These are phyloP conservation scores for Hamigera avellanea DNA, from an alignment of 495 filamentous ascomycete species.

Conservation along the genomic window DNA sequence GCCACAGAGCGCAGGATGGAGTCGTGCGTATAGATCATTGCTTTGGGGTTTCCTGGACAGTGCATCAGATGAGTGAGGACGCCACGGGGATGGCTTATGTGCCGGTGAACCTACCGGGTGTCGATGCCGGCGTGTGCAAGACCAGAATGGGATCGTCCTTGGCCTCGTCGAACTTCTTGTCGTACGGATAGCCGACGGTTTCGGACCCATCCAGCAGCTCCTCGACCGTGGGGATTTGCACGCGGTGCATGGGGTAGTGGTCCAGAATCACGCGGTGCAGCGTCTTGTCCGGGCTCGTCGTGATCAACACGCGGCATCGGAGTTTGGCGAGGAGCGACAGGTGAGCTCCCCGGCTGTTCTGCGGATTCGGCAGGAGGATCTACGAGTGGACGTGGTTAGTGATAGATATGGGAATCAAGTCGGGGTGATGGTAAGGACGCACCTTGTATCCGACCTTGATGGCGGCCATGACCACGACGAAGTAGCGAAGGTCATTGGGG, in stretches of 20 bases:
- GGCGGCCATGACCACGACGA: slow-evolving; percentile 21
- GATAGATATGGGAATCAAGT: neutral
- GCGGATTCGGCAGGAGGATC: slow-evolving; percentile 1
- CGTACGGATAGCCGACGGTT: slow-evolving; percentile 1
- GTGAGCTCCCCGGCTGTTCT: neutral
- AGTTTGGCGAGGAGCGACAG: neutral
- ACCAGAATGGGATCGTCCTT: slow-evolving; percentile 1
- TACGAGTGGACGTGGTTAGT: too few relatives aligned
- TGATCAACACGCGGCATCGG: neutral
- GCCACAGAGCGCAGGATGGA: slow-evolving; percentile 38
- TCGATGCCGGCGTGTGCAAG: slow-evolving; percentile 1
- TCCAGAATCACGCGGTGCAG: neutral
- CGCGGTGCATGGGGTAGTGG: slow-evolving; percentile 1
- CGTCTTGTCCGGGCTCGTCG: neutral
- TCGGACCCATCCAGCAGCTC: slow-evolving; percentile 7
- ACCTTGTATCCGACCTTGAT: slow-evolving; percentile 29
- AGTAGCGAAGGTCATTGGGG: slow-evolving; percentile 24
- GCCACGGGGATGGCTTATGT: too few relatives aligned
- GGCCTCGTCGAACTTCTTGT: neutral
- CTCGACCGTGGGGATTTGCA: slow-evolving; percentile 7
- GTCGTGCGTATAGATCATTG: slow-evolving; percentile 13
- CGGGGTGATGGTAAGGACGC: too few relatives aligned
- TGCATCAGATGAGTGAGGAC: neutral
- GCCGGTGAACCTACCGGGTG: too few relatives aligned
- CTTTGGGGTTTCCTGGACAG: slow-evolving; percentile 10